Base-by-base conservation (phyloP, 2,329 filamentous ascomycete species). In the Coniochaeta sp. region DNA sequence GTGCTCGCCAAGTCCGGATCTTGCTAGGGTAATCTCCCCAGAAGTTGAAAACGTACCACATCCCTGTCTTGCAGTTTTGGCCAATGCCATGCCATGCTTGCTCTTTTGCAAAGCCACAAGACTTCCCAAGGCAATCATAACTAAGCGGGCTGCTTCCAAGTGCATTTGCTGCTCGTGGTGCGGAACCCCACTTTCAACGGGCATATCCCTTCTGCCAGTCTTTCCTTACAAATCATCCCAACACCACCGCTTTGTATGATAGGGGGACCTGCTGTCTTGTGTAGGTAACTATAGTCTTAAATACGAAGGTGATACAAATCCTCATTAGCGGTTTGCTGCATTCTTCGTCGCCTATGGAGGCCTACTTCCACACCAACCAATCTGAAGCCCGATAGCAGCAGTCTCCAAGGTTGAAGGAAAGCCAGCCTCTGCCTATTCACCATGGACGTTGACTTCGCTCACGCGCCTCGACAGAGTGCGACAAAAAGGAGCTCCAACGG, bases 401-500 rank as follows among this genome's bases (percentile, higher is more conserved):
- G 16, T 11, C 24, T 52, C 14, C 24, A 17, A 12, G 9, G 24
- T n/a, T 28, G 47, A 31, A 52, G 47, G 28, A 7, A 6, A 3
- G 22, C 22, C 11, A 6, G 14, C 11, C 12, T 44, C 17, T 44
- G 43, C n/a, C n/a, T n/a, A n/a, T n/a, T n/a, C n/a, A 19, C 17
- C 14, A 52, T 52, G 47, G 47, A 52, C 26, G n/a, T 52, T n/a
- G 47, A 28, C 47, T 31, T 31, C 14, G 3, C 47, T 31, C 22
- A 22, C 17, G 22, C 3, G 22, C 26, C 26, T 31, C 47, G 47
- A 24, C 47, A 26, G 6, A n/a, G 47, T n/a, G 26, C 9, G 6
- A 9, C 24, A 6, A 50, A 50, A 12, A 72, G 77, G 47, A 78
- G 75, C 62, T 75, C 74, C 58, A 76, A 74, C 7, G 82, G 82